Base-by-base conservation (phyloP, 371 early-diverging fungal species). In the Mortierella sp. region DNA sequence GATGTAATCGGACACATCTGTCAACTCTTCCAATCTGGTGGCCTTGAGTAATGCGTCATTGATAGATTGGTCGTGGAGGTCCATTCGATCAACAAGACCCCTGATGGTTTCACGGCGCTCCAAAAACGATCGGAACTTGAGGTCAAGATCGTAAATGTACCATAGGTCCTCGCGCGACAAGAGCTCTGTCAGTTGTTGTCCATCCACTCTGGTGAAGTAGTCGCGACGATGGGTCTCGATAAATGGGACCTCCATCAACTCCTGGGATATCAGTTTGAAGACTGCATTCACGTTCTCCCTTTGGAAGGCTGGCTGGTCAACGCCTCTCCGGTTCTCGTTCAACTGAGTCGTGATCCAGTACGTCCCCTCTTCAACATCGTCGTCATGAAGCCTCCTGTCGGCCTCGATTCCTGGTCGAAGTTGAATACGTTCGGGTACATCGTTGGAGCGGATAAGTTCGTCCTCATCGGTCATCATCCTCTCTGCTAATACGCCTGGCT, bases 361-460 rank as follows among this genome's bases (percentile, higher is more conserved):
- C 0, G 86, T 80, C 68, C 83, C 79, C 39, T 71, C 79, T 56
- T 88, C 86, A 10, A 91, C 80, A 49, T 87, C 84, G 12, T 83
- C 82, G 14, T 82, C 81, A 9, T 71, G 79, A 14, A 83, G 67
- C 19, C 45, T 48, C 19, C 78, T 46, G 37, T 72, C 71, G 1
- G 70, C 67, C 25, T 60, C 53, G 44, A 77, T 69, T 2, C 80
- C 77, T 0, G 61, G 60, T 68, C 83, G 62, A 79, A 88, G 41
- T 86, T 96, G 97, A 76, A 96, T 83, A 46, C 99, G 90, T 61
- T 98, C 99, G 7, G 99, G 99, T 1, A 96, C 81, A 69, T 98
- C 98, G 31, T 86, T 85, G 4, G 87, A 67, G 37, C 96, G 89
- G 64, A 98, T 96, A 7, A 84, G 86, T 57, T 97, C 96, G 77